A percentile compares a stretch with the other conserved stretches of the same genome.
phyloP scores from a whole-genome alignment of 2,329 filamentous ascomycete genomes.

The Purpureocillium lavendulum region DNA sequence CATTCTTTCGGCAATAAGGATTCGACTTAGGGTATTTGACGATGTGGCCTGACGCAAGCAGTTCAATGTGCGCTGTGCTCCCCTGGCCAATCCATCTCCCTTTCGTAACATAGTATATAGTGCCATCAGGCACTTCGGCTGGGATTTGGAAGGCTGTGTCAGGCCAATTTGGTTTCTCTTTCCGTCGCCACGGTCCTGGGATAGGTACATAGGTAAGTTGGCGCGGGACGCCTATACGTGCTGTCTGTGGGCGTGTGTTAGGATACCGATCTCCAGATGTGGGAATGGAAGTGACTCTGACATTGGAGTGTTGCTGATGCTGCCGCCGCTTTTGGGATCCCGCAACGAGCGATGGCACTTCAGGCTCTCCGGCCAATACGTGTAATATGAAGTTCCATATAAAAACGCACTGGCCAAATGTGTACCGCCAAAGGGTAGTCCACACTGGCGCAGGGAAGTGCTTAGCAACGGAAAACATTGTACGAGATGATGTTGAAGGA shows the following conservation, averaged over 20 bases:
- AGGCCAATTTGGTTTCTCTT: conserved; percentile 10
- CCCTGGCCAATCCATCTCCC: conserved; percentile 9
- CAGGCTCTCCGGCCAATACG: neutral
- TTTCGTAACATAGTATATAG: conserved; percentile 13
- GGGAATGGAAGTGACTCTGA: neutral
- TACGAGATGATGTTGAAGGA: neutral
- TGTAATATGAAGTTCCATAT: neutral
- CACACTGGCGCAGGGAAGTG: neutral
- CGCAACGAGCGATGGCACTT: neutral
- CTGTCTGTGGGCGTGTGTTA: neutral
- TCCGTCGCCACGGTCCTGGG: conserved; percentile 11
- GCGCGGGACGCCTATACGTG: neutral
- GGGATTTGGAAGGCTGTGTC: conserved; percentile 14
- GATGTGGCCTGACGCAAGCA: conserved; percentile 12
- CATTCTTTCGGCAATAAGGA: conserved; percentile 12
- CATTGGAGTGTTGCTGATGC: neutral
- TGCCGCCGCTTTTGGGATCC: neutral
- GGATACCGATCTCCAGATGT: neutral
- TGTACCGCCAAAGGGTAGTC: neutral
- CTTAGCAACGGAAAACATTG: neutral
- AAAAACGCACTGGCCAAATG: neutral
- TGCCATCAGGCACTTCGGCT: conserved; percentile 5
- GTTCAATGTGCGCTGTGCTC: conserved; percentile 12
- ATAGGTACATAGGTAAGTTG: conserved; percentile 6
- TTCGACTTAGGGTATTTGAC: conserved; percentile 14